These are phyloP conservation scores for Phalaenopsis equestris DNA, from an alignment of 106 monocot species.

Conservation along the genomic window DNA sequence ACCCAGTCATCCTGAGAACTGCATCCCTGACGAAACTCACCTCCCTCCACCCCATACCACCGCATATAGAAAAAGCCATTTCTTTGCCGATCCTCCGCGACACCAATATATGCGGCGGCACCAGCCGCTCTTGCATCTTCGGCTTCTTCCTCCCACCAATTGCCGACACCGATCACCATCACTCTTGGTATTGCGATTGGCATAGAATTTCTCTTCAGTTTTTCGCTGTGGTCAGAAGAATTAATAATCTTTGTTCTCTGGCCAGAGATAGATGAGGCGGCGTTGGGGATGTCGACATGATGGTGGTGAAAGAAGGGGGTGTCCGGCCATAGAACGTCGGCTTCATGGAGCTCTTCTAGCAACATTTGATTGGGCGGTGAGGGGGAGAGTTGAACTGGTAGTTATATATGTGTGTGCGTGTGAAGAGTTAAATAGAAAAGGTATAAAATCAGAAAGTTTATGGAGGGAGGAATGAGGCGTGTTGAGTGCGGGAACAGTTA, in stretches of 20 bases:
- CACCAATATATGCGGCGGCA: slow-evolving; percentile 9
- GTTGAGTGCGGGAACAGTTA: slow-evolving; percentile 9
- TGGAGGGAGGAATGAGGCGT: not conserved
- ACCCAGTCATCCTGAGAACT: slow-evolving; percentile 9
- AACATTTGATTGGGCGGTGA: not conserved
- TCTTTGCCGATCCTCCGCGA: not conserved
- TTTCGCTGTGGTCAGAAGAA: not conserved
- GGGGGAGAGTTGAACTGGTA: not conserved
- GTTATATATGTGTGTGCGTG: not conserved
- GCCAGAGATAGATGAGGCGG: not conserved
- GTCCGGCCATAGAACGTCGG: slow-evolving; percentile 9
- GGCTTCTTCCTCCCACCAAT: not conserved
- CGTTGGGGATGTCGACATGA: not conserved
- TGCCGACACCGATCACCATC: not conserved
- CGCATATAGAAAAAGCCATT: not conserved
- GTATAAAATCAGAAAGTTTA: not conserved
- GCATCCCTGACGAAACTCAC: slow-evolving; percentile 1
- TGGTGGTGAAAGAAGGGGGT: no score
- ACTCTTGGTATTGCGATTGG: not conserved
- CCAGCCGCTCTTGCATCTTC: not conserved
- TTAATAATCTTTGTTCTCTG: not conserved
- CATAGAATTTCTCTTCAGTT: not conserved
- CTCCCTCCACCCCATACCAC: not conserved
- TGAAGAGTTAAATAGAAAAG: not conserved
- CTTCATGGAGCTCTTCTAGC: slow-evolving; percentile 12